Evolutionary conservation across 2,329 filamentous ascomycete species (phyloP), one percentile per base, ranked within the genome.

Genomic region (Colletotrichum cereale): DNA sequence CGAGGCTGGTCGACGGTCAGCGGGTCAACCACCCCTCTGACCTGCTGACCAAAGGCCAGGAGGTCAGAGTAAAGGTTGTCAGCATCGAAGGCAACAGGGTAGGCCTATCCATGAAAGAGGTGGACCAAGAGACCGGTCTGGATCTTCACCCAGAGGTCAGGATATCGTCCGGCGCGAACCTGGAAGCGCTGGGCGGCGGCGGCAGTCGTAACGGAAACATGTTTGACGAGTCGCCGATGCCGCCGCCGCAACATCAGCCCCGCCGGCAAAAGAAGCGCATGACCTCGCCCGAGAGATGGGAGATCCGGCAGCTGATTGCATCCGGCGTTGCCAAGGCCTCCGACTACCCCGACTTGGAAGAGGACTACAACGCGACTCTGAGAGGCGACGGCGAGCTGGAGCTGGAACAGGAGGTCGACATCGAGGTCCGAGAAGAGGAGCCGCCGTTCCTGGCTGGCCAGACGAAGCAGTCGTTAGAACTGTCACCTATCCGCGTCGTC

Each of bases 261-360:
- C 86, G 86, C 75, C 88, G 86, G 56, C 92, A 92, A 66, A 94
- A 93, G 80, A 99, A 99, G 84, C 89, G 96, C 63, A 92, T 98
- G 91, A 98, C 96, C 0, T 98, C 96, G 18, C 96, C 96, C 1
- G 96, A 99, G 79, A 87, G 96, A 78, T 99, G 96, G 96, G 96
- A 99, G 80, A 98, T 99, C 73, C 91, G 96, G 73, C 96, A 99
- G 79, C 86, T 99, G 63, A 98, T 99, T 78, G 95, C 96, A 4
- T 97, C 96, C 5, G 96, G 97, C 56, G 96, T 97, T 11, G 92
- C 94, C 24, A 97, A 96, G 76, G 95, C 94, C 0, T 93, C 93
- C 0, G 96, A 98, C 76, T 98, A 97, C 79, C 96, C 96, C 0
- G 96, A 98, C 74, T 88, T 98, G 36, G 94, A 98, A 75, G 94